phyloP scores from a whole-genome alignment of 75 land plant genomes.

The Isoetes taiwanensis region DNA sequence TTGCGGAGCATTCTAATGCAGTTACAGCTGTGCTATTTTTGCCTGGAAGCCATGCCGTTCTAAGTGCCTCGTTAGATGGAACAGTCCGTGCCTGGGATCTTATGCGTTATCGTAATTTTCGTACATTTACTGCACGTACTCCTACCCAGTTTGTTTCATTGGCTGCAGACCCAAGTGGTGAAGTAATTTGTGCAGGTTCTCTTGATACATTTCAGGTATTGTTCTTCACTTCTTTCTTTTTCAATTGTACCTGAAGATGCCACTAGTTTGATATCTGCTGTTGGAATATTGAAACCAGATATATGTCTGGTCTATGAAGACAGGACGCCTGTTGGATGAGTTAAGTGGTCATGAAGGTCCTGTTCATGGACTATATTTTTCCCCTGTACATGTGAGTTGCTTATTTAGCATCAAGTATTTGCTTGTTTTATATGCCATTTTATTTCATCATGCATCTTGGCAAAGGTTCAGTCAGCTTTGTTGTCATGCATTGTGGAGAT shows the following conservation, averaged over 20 bases:
- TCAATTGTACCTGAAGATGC: too few relatives aligned
- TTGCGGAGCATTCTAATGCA: slow-evolving; percentile 89
- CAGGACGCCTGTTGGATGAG: slow-evolving; percentile 77
- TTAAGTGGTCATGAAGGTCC: slow-evolving; percentile 97
- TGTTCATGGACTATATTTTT: slow-evolving; percentile 83
- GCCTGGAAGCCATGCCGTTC: slow-evolving; percentile 54
- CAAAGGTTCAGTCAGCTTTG: too few relatives aligned
- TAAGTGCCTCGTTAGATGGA: slow-evolving; percentile 94
- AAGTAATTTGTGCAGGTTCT: slow-evolving; percentile 90
- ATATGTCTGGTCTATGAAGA: slow-evolving; percentile 99
- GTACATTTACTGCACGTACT: slow-evolving; percentile 80
- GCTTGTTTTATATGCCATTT: too few relatives aligned
- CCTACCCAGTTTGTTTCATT: slow-evolving; percentile 91
- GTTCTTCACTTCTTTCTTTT: too few relatives aligned
- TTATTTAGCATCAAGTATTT: too few relatives aligned
- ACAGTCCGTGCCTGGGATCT: slow-evolving; percentile 97
- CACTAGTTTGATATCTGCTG: too few relatives aligned
- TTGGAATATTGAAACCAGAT: too few relatives aligned
- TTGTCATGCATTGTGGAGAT: too few relatives aligned
- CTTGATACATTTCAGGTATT: slow-evolving; percentile 89
- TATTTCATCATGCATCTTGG: too few relatives aligned
- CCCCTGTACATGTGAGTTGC: slow-evolving; percentile 81
- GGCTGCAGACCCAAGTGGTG: slow-evolving; percentile 82
- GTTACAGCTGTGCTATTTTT: slow-evolving; percentile 85
- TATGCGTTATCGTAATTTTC: slow-evolving; percentile 83